Evolutionary conservation across 1,284 basidiomycete species (phyloP).

Genomic region (Xerocomus nothofagi): DNA sequence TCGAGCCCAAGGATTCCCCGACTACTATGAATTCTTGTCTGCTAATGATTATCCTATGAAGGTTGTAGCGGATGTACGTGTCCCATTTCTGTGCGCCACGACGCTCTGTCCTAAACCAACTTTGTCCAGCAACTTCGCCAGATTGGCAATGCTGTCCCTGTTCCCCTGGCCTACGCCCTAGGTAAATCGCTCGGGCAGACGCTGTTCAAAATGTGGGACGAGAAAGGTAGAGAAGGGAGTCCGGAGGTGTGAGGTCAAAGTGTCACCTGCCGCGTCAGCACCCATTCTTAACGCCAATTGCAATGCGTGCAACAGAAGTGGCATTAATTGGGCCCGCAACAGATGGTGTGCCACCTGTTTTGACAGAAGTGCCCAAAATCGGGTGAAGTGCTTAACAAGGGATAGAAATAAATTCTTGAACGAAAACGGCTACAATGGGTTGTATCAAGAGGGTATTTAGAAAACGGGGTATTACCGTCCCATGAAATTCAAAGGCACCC

Average conservation of each 20-base stretch:
- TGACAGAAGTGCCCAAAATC: neutral
- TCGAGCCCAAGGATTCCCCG: conserved; percentile 72
- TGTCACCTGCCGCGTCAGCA: neutral
- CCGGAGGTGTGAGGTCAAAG: conserved; percentile 37
- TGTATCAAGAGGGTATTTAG: conserved; percentile 19
- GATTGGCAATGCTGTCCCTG: conserved; percentile 74
- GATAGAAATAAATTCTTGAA: conserved; percentile 16
- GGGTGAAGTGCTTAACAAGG: neutral
- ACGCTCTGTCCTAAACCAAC: neutral
- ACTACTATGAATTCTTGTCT: conserved; percentile 58
- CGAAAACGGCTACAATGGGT: neutral
- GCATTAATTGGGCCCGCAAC: neutral
- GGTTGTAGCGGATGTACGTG: conserved; percentile 51
- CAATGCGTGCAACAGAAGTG: neutral
- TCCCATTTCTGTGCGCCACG: neutral
- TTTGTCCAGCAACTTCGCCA: conserved; percentile 59
- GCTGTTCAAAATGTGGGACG: conserved; percentile 46
- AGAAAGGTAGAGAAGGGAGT: conserved; percentile 44
- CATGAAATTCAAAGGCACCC: neutral
- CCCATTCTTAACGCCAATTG: conserved; percentile 4
- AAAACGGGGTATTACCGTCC: conserved; percentile 18
- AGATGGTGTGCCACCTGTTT: neutral
- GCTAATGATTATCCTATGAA: conserved; percentile 37
- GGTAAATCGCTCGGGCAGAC: conserved; percentile 58
- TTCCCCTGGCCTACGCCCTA: conserved; percentile 61